These are phyloP conservation scores for Polytrichum commune DNA, from an alignment of 225 moss, liverwort and hornwort species.

Conservation along the genomic window DNA sequence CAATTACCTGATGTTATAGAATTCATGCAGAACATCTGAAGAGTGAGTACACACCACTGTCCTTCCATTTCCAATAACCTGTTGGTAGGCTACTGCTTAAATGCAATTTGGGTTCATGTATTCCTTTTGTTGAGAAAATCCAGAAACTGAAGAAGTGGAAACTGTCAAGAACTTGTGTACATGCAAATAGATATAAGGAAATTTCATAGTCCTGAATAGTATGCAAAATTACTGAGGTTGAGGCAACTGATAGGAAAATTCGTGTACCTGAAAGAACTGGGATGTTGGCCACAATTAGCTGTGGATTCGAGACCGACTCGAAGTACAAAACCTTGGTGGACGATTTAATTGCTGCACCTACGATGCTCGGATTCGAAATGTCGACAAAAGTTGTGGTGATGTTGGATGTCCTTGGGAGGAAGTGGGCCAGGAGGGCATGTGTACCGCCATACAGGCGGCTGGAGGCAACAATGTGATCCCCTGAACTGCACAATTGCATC, in stretches of 20 bases:
- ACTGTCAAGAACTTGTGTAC: too few relatives aligned
- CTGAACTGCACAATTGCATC: constrained; percentile 63
- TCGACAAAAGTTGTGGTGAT: constrained; percentile 61
- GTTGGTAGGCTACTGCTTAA: too few relatives aligned
- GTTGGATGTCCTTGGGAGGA: constrained; percentile 55
- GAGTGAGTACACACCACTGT: too few relatives aligned
- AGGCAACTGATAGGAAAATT: not conserved
- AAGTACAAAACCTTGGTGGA: constrained; percentile 62
- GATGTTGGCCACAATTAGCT: constrained; percentile 58
- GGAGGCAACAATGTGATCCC: constrained; percentile 62
- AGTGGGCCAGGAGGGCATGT: constrained; percentile 53
- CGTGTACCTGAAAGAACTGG: constrained; percentile 44
- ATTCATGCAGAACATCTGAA: too few relatives aligned
- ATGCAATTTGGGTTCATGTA: too few relatives aligned
- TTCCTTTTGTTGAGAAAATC: too few relatives aligned
- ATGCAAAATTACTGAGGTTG: too few relatives aligned
- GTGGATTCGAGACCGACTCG: constrained; percentile 65
- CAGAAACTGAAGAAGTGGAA: too few relatives aligned
- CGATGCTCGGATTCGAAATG: constrained; percentile 26
- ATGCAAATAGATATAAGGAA: too few relatives aligned
- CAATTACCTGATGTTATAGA: too few relatives aligned
- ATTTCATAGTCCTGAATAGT: too few relatives aligned
- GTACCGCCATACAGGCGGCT: constrained; percentile 67
- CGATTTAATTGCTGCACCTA: constrained; percentile 38
- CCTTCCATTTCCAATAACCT: too few relatives aligned